Evolutionary conservation across 2,329 filamentous ascomycete genomes (phyloP).

Genomic region (Coniochaeta pulveracea): DNA sequence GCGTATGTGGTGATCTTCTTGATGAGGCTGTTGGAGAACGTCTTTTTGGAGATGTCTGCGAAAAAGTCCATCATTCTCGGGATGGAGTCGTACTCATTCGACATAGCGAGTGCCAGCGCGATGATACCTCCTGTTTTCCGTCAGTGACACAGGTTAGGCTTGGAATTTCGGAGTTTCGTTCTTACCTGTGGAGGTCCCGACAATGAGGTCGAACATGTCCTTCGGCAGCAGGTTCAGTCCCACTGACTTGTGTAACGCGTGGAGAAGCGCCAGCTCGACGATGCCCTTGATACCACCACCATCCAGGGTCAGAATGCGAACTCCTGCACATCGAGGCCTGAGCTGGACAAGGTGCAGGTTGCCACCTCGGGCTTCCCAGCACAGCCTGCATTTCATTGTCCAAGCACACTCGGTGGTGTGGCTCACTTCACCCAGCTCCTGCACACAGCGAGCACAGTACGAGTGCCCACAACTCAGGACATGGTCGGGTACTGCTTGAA

Average conservation of each 20-base stretch:
- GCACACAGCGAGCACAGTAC: constrained; percentile 1
- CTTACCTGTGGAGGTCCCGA: constrained; percentile 1
- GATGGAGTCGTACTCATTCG: not conserved
- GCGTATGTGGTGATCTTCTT: constrained; percentile 1
- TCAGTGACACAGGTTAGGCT: no score
- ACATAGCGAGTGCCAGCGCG: not conserved
- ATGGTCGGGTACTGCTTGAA: not conserved
- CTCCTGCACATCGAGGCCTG: not conserved
- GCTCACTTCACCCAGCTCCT: not conserved
- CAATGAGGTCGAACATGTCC: constrained; percentile 2
- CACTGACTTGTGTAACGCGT: not conserved
- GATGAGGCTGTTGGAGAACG: not conserved
- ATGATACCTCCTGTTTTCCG: not conserved
- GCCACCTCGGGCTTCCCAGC: not conserved
- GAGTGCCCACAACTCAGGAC: not conserved
- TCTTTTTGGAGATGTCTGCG: not conserved
- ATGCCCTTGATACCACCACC: not conserved
- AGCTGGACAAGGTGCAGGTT: constrained; percentile 1
- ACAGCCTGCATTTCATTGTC: constrained; percentile 1
- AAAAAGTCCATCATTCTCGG: constrained; percentile 1
- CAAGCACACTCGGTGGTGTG: not conserved
- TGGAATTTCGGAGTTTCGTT: no score
- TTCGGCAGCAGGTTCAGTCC: not conserved
- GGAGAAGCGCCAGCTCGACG: not conserved
- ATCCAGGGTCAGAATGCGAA: not conserved